A percentile compares a stretch with the other conserved stretches of the same genome.
phyloP scores from a whole-genome alignment of 441 rosid genomes.

The Aleurites moluccanus region DNA sequence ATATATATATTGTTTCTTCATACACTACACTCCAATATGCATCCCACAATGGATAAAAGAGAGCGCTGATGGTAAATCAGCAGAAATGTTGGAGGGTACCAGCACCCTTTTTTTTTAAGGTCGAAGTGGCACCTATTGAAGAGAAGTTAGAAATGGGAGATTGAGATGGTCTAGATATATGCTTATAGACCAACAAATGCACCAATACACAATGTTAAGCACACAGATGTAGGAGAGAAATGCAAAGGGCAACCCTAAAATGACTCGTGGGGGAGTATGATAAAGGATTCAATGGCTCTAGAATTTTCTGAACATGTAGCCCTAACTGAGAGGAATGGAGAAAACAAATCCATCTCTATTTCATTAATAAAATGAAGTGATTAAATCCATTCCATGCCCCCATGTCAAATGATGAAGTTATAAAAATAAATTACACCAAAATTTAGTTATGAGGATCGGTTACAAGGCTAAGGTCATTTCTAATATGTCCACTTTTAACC shows the following conservation, averaged over 20 bases:
- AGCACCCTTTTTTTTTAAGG: not conserved
- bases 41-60: not conserved
- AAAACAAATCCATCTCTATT: not conserved
- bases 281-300: not conserved
- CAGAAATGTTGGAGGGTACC: not conserved
- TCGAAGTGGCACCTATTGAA: not conserved
- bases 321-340: not conserved
- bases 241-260: not conserved
- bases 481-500: not conserved
- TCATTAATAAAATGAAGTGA: not conserved
- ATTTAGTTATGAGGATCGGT: not conserved
- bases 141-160: not conserved
- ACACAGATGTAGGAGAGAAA: not conserved
- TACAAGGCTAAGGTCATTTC: slow-evolving; percentile 6
- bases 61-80: not conserved
- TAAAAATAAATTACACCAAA: not conserved
- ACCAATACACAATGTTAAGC: not conserved
- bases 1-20: not conserved
- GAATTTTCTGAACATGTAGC: not conserved
- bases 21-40: not conserved
- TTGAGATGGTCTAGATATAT: not conserved
- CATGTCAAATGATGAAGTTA: not conserved
- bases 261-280: not conserved
- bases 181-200: not conserved
- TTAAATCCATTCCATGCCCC: not conserved